Evolutionary conservation across 331 rosid genomes (phyloP), one percentile per base, ranked within the genome.

Genomic region (Telfairia occidentalis): DNA sequence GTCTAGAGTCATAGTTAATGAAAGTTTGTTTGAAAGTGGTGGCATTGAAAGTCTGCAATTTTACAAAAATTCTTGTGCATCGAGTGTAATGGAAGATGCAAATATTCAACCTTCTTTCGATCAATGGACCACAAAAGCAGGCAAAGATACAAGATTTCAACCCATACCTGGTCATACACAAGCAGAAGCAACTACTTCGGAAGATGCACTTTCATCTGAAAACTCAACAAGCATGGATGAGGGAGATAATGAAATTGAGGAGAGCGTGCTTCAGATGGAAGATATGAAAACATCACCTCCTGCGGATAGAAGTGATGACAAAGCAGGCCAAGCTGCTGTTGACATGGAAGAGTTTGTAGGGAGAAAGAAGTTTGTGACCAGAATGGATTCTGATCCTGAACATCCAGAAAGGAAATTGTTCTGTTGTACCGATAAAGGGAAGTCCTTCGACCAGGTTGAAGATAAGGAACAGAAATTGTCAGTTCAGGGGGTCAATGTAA

Each of bases 401-500:
- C 79, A 75, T 72, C 84, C 80, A 80, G 86, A 83, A 65, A 76
- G 73, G 77, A 86, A 77, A 80, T 61, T 70, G 84, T 76, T 59
- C 73, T 71, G 77, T 53, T 82, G 81, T 76, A 53, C 45, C 83
- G 85, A 84, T 82, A 78, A 77, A 42, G 81, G 43, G 76, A 82
- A 82, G 57, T 55, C 82, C 80, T 70, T 67, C 19, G 78, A 74
- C 80, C 67, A 74, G 57, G 84, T 83, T 82, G 81, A 79, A 76
- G 76, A 81, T 71, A 74, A 80, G 78, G 82, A 53, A 35, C 82
- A 71, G 67, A 43, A 63, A 32, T 63, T 23, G 37, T 60, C 88
- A 37, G 76, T 79, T 77, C 77, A 71, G 77, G 78, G 43, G 34
- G 78, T 54, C 43, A 81, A 80, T 77, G 81, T 63, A 32, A 50